A percentile compares a stretch with the other conserved stretches of the same genome.
These are phyloP conservation scores for Dunaliella primolecta DNA, from an alignment of 139 green algal genomes.

Conservation along the genomic window DNA sequence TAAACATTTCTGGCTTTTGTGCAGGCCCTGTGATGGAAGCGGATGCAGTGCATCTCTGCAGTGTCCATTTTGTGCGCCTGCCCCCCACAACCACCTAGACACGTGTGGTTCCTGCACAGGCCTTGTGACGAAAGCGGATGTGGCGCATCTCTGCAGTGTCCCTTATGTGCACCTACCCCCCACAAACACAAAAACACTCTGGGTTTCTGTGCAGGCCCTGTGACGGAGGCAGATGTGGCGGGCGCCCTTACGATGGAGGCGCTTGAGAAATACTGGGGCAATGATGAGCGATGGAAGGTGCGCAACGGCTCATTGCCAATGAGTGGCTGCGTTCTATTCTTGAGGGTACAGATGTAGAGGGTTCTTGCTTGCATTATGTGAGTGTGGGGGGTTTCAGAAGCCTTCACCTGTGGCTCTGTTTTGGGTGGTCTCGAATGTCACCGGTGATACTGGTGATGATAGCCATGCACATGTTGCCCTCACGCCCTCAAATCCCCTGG, in stretches of 20 bases:
- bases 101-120: too few species aligned
- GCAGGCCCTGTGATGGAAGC: background rate
- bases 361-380: background rate
- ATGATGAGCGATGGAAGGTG: constrained; percentile 65
- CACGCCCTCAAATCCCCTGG: too few species aligned
- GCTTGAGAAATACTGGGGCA: constrained; percentile 48
- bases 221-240: constrained; percentile 24
- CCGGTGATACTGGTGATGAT: background rate
- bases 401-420: background rate
- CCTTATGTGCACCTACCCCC: too few species aligned
- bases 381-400: background rate
- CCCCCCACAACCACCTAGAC: too few species aligned
- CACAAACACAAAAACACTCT: background rate
- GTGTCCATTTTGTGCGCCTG: too few species aligned
- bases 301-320: background rate
- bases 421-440: background rate
- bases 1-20: background rate
- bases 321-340: background rate
- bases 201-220: background rate
- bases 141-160: too few species aligned
- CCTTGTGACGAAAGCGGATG: too few species aligned
- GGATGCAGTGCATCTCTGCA: too few species aligned
- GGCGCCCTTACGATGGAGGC: constrained; percentile 34
- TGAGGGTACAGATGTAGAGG: background rate
- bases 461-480: background rate